Conservation (phyloP, 2,329 filamentous ascomycete species). For the Pyricularia pennisetigena region DNA sequence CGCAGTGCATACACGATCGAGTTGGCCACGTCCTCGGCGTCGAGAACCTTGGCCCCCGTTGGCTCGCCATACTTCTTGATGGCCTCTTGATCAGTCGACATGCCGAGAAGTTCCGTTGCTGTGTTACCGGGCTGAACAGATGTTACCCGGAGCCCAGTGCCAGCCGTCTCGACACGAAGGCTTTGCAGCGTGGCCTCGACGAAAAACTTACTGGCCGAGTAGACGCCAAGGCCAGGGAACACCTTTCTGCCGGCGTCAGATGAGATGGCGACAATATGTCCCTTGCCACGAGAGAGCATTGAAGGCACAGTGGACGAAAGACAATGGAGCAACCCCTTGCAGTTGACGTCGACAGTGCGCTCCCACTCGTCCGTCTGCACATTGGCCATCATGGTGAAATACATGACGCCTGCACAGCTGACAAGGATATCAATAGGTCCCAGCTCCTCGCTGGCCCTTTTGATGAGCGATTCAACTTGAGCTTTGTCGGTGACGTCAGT, state of each 20-base stretch:
- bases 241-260: constrained; percentile 76
- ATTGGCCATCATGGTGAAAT: constrained; percentile 82
- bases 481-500: constrained; percentile 15
- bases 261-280: constrained; percentile 61
- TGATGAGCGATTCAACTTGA: constrained; percentile 58
- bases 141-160: constrained; percentile 62
- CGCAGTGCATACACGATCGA: constrained; percentile 66
- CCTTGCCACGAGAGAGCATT: neutral
- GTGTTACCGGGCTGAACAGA: constrained; percentile 70
- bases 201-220: constrained; percentile 78
- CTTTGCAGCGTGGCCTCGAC: constrained; percentile 73
- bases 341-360: constrained; percentile 75
- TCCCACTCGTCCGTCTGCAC: constrained; percentile 67
- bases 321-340: constrained; percentile 70
- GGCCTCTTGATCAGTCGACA: constrained; percentile 68
- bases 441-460: constrained; percentile 47
- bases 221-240: constrained; percentile 72
- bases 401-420: constrained; percentile 76
- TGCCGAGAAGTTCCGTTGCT: constrained; percentile 59
- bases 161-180: constrained; percentile 66
- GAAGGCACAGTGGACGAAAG: constrained; percentile 41
- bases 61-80: constrained; percentile 72
- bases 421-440: constrained; percentile 72
- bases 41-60: constrained; percentile 64
- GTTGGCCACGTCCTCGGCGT: constrained; percentile 60